Base-by-base conservation (phyloP, 176 grass and related monocot genomes). In the Triticum dicoccoides region DNA sequence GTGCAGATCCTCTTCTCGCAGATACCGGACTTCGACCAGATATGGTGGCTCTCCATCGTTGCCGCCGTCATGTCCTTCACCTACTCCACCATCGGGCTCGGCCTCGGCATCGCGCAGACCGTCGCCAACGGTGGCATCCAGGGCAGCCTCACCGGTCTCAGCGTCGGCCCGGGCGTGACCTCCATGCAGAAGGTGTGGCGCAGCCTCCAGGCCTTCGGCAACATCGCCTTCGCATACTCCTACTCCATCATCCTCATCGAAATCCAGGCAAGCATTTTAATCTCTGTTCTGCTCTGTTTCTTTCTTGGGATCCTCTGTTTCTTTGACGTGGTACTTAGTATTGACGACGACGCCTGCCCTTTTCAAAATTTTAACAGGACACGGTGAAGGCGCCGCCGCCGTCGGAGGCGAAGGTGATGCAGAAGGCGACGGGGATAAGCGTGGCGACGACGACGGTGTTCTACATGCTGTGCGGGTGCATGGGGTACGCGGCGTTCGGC, bases 401-500 rank as follows among this genome's bases (percentile, higher is more conserved):
- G 45, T 92, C 89, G 18, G 96, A 98, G 81, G 73, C 88, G 37
- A 91, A 84, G 93, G 96, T 98, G 87, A 98, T 98, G 96, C 82
- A 23, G 83, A 86, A 82, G 81, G 96, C 96, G 4, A 90, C 96
- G 38, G 11, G 76, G 69, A 45, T 98, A 18, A 98, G 96, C 63
- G 86, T 95, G n/a, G 33, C 39, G 30, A 87, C 91, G 3, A 95
- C 96, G 13, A 98, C 96, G 12, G 11, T 87, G 38, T 98, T 98
- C 91, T 93, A 98, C 88, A 95, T 95, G 79, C 87, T 95, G 34
- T 98, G 93, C 80, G 93, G 93, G 25, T 98, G 91, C 89, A 90
- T 93, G 76, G 95, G 95, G 3, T 98, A 98, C 67, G 95, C 95
- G 5, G 95, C 95, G 58, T 95, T 98, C 79, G 95, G 95, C 84